phyloP scores from a whole-genome alignment of 768 basidiomycete genomes.

The Porpolomopsis calyptriformis region DNA sequence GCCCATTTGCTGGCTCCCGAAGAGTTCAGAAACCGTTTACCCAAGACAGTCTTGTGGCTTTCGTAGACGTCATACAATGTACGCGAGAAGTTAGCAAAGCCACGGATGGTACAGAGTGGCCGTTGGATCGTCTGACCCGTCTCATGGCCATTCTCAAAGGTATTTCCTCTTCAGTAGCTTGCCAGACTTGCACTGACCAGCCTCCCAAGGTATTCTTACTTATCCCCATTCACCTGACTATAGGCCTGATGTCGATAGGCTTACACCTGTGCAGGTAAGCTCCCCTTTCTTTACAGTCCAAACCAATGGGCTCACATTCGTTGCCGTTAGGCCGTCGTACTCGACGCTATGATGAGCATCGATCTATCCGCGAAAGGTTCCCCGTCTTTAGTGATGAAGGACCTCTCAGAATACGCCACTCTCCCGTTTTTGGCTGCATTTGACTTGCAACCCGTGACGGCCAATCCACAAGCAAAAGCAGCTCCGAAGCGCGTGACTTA shows the following conservation, averaged over 20 bases:
- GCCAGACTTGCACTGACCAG: conserved; percentile 1
- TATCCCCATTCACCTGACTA: conserved; percentile 80
- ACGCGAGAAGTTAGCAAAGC: conserved; percentile 40
- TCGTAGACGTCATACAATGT: conserved; percentile 60
- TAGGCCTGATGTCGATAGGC: conserved; percentile 73
- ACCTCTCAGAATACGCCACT: conserved; percentile 76
- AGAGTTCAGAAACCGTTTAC: conserved; percentile 42
- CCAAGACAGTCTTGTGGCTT: conserved; percentile 79
- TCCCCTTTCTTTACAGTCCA: conserved; percentile 1
- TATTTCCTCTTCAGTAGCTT: conserved; percentile 11
- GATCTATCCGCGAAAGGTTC: conserved; percentile 52
- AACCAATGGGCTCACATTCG: not conserved
- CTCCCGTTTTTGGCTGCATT: conserved; percentile 83
- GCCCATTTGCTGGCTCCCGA: conserved; percentile 13
- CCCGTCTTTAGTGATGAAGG: conserved; percentile 66
- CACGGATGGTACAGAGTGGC: conserved; percentile 51
- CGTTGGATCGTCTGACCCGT: conserved; percentile 47
- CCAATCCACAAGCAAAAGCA: conserved; percentile 26
- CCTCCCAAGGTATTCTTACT: conserved; percentile 51
- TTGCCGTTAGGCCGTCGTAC: conserved; percentile 47
- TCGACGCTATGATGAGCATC: conserved; percentile 59
- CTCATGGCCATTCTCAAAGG: conserved; percentile 77
- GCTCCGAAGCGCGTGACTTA: conserved; percentile 70
- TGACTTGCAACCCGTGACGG: conserved; percentile 28
- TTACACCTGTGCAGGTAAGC: conserved; percentile 69